These are phyloP conservation scores for Forsythia suspensa DNA, from an alignment of 257 asterid species.

Conservation along the genomic window DNA sequence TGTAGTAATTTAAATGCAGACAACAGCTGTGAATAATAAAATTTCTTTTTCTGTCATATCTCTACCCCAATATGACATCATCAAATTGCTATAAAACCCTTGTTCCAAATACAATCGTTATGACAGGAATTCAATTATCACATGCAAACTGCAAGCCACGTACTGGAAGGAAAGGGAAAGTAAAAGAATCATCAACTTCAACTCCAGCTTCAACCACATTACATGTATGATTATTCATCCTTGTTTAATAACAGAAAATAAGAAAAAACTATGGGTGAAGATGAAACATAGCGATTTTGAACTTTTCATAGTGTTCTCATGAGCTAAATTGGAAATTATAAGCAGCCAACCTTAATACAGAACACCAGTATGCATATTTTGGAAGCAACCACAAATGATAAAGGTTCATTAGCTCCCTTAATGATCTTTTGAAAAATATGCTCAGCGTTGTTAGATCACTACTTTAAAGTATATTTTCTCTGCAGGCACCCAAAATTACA, in stretches of 20 bases:
- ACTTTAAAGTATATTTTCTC: too few relatives aligned
- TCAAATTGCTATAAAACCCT: constrained; percentile 10
- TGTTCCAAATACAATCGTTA: constrained; percentile 5
- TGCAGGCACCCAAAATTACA: too few relatives aligned
- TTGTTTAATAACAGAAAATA: background rate
- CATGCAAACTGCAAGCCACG: background rate
- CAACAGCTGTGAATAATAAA: background rate
- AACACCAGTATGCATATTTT: too few relatives aligned
- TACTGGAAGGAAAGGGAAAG: background rate
- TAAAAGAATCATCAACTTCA: background rate
- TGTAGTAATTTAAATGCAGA: constrained; percentile 14
- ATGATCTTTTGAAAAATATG: too few relatives aligned
- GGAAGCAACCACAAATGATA: too few relatives aligned
- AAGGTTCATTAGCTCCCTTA: too few relatives aligned
- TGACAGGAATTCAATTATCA: background rate
- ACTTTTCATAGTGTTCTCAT: background rate
- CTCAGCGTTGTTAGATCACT: too few relatives aligned
- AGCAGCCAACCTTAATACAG: background rate
- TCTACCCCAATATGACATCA: constrained; percentile 9
- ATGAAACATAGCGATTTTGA: background rate
- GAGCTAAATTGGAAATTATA: too few relatives aligned
- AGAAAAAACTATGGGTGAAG: background rate
- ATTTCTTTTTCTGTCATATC: constrained; percentile 8
- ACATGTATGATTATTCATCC: background rate
- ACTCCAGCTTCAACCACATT: background rate